A percentile compares a stretch with the other conserved stretches of the same genome.
Conservation (phyloP, 1,284 basidiomycete genomes). For the Anthracocystis setariae region DNA sequence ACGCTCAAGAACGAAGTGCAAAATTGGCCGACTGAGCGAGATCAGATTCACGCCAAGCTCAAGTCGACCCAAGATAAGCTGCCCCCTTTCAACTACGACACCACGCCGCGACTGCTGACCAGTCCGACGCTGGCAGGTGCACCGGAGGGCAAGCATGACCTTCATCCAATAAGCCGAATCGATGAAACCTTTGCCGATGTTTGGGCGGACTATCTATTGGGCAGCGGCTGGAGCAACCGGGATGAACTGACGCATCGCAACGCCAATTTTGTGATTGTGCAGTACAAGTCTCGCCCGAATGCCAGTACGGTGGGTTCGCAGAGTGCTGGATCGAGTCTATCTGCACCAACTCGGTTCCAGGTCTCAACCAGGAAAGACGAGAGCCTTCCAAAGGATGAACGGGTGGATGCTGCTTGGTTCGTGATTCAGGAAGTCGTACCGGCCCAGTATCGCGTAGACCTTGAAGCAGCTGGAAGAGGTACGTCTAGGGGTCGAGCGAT, state of each 20-base stretch:
- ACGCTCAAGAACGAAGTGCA: constrained; percentile 54
- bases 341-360: constrained; percentile 29
- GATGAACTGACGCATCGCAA: constrained; percentile 65
- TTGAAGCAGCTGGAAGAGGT: constrained; percentile 45
- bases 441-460: constrained; percentile 55
- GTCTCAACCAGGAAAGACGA: constrained; percentile 27
- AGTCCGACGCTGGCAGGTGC: constrained; percentile 40
- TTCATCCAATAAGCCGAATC: constrained; percentile 53
- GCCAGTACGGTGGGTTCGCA: constrained; percentile 46
- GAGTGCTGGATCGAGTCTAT: constrained; percentile 27
- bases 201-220: constrained; percentile 64
- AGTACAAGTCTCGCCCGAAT: constrained; percentile 57
- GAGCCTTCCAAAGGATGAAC: constrained; percentile 33
- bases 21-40: constrained; percentile 53
- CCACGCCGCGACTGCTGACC: constrained; percentile 45
- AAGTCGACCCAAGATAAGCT: constrained; percentile 40
- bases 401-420: constrained; percentile 63
- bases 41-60: constrained; percentile 44
- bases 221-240: constrained; percentile 65
- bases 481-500: constrained; percentile 52
- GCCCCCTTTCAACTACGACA: constrained; percentile 62
- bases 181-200: constrained; percentile 65
- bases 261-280: constrained; percentile 66
- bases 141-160: constrained; percentile 17
- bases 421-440: constrained; percentile 65